Percentiles rank a stretch among this genome's conserved stretches.
Conservation (phyloP, 352 stramenopile genomes). For the Globisporangium nunn region DNA sequence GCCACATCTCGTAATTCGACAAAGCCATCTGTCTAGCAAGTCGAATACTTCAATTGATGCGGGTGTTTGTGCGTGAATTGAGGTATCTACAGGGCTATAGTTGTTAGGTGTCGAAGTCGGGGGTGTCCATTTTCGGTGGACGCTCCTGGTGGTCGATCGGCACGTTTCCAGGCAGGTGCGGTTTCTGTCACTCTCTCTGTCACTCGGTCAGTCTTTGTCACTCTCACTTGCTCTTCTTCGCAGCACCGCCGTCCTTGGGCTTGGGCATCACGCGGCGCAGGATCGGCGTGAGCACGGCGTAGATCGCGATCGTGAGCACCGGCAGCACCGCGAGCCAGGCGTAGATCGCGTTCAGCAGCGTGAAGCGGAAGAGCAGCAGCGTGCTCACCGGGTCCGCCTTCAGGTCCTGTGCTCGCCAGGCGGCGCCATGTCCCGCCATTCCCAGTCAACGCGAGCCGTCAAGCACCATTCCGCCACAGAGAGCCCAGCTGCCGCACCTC, state of each 20-base stretch:
- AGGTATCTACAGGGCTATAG: too few relatives aligned
- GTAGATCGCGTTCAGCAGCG: constrained; percentile 71
- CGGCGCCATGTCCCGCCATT: not conserved
- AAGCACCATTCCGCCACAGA: not conserved
- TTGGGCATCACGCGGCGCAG: constrained; percentile 65
- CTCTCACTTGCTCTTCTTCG: constrained; percentile 20
- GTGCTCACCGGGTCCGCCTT: constrained; percentile 71
- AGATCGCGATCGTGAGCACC: constrained; percentile 53
- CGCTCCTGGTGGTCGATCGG: not conserved
- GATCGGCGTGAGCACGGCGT: constrained; percentile 58
- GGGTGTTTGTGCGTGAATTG: too few relatives aligned
- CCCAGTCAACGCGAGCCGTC: not conserved
- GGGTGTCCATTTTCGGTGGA: too few relatives aligned
- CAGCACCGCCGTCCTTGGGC: constrained; percentile 12
- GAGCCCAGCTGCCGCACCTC: constrained; percentile 14
- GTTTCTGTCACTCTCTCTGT: too few relatives aligned
- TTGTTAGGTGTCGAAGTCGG: too few relatives aligned
- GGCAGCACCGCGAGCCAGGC: constrained; percentile 66
- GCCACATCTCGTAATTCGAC: not conserved
- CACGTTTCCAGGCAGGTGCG: too few relatives aligned
- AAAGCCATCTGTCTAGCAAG: not conserved
- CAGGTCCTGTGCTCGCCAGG: constrained; percentile 25
- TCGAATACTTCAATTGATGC: not conserved
- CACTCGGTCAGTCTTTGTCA: too few relatives aligned
- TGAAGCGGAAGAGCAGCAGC: constrained; percentile 73